Base-by-base conservation (phyloP, 78 protist species). In the Dictyostelium capitatum region DNA sequence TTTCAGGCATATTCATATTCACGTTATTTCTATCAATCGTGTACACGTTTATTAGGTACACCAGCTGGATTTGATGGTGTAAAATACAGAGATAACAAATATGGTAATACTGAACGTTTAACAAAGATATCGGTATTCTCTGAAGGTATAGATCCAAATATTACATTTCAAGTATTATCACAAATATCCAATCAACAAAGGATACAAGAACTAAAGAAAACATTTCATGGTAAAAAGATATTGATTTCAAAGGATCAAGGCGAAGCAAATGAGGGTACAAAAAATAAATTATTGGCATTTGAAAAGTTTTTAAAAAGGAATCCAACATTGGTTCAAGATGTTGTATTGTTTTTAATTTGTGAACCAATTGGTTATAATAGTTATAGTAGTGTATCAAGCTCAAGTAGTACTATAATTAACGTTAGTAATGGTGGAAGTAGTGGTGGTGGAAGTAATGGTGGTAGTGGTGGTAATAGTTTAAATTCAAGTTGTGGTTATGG, bases 11-110 rank as follows among this genome's bases (percentile, higher is more conserved):
- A 83, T 37, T 78, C 89, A 28, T 82, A 91, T 72, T 43, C 78
- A 1, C 54, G 95, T 48, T 83, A 91, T 28, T 91, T 91, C 25
- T 37, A 46, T 77, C 91, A 82, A 43, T 77, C 90, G 0, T 91
- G 95, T 30, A 83, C 95, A 10, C 72, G 95, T 47, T 65, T 91
- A 14, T 25, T 91, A 19, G 95, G 95, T 47, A 41, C 80, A 17
- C 83, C 32, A 1, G 83, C 57, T 20, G 80, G 84, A 7, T 87
- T 77, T 41, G 93, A 87, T 37, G 83, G 93, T 43, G 84, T 87
- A 15, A 74, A 64, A 32, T 87, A 77, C 12, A 51, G 64, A n/a
- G 30, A 72, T 10, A 80, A 84, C 7, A 37, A 73, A 43, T 43
- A 46, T 73, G 20, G 25, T 14, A 15, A 17, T 73, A n/a, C 15